Base-by-base conservation (phyloP, 179 eudicot species). In the Camellia oleifera region DNA sequence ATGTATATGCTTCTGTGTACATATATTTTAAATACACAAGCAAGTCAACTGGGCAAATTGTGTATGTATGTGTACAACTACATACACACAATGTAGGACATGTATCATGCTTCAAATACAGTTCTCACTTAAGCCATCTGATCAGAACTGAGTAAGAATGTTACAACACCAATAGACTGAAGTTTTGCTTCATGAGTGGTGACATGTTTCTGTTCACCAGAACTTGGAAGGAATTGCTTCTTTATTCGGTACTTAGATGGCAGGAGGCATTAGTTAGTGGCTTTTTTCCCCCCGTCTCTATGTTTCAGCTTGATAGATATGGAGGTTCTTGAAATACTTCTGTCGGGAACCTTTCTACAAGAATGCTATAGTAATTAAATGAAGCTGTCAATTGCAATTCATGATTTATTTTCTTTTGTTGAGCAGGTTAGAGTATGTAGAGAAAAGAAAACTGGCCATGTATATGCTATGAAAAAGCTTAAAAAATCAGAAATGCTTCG, bases 391-490 rank as follows among this genome's bases (percentile, higher is more conserved):
- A 7, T 17, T 60, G 18, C 50, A 42, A 40, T 4, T 42, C 50
- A 60, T 53, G 18, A 72, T 54, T 68, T 70, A 64, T 58, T 57
- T 69, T 70, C n/a, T 61, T 45, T 68, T 44, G 32, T 48, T 79
- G 26, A 80, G 72, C 87, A 91, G 95, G 95, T 91, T 65, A 90
- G 92, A 85, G 84, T 91, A 72, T 91, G 95, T 79, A 86, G 87
- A 76, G 95, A 91, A 80, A 91, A 91, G 86, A 79, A 88, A 82
- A 90, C 95, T 4, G 86, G 90, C 73, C 88, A 91, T 84, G 92
- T 91, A 7, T 91, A 91, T 80, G 95, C 95, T 46, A 91, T 91
- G 95, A 91, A 91, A 83, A 91, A 91, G 83, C 95, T 91, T 52
- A 91, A 91, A 77, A 91, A 91, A 77, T 83, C 91, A 73, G 93